These are phyloP conservation scores for Epicoccum nigrum DNA, from an alignment of 2,329 filamentous ascomycete species.

Conservation along the genomic window DNA sequence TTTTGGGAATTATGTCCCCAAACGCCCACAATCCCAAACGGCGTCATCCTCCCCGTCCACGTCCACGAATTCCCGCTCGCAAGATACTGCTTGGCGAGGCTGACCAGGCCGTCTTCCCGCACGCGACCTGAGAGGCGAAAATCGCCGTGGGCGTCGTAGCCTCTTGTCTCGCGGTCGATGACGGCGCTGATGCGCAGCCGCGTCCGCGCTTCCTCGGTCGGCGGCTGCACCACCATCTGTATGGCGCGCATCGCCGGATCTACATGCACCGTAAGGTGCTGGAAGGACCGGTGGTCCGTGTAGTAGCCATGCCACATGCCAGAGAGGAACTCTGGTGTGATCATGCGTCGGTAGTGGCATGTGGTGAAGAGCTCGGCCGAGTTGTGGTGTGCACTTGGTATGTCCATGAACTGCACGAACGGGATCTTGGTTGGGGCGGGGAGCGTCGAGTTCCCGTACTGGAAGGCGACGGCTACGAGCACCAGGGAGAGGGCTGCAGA, in stretches of 20 bases:
- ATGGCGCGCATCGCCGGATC: conserved; percentile 25
- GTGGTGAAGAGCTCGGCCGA: conserved; percentile 14
- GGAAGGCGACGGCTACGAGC: conserved; percentile 11
- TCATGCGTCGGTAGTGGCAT: conserved; percentile 28
- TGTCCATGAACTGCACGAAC: conserved; percentile 22
- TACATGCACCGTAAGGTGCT: conserved; percentile 1
- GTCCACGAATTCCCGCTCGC: conserved; percentile 11
- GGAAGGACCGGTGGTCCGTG: conserved; percentile 18
- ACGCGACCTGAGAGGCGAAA: conserved; percentile 26
- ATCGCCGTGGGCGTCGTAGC: conserved; percentile 20
- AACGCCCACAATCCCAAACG: conserved; percentile 33
- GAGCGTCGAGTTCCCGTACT: background rate
- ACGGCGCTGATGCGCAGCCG: conserved; percentile 3
- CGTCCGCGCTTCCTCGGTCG: conserved; percentile 4
- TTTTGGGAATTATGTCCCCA: conserved; percentile 18
- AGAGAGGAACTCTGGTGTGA: conserved; percentile 18
- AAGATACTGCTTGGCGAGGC: conserved; percentile 24
- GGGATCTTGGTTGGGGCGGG: conserved; percentile 21
- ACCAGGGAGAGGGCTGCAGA: conserved; percentile 15
- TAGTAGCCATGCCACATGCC: conserved; percentile 29
- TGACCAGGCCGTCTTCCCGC: conserved; percentile 21
- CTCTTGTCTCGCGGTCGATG: conserved; percentile 19
- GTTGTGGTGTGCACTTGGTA: conserved; percentile 19
- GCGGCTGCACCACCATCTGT: conserved; percentile 7
- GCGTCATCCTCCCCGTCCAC: conserved; percentile 27